phyloP scores from a whole-genome alignment of 495 filamentous ascomycete species.

The Hapsidospora chrysogenum region DNA sequence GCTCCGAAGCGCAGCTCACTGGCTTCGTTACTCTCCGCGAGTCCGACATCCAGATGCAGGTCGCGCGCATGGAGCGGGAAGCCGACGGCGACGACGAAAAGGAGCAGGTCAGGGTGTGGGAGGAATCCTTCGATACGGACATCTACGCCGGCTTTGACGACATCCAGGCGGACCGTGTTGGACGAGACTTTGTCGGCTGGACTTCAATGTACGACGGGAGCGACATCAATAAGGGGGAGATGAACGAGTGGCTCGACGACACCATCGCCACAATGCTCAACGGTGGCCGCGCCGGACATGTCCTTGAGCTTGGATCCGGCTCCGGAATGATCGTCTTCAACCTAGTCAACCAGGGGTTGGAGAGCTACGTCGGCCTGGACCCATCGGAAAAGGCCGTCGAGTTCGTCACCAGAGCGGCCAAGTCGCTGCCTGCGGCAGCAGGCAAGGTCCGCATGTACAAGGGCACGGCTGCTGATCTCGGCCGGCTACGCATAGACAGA shows the following conservation, averaged over 20 bases:
- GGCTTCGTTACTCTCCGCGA: too few species aligned
- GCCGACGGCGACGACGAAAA: too few species aligned
- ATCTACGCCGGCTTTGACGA: too few species aligned
- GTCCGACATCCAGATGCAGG: too few species aligned
- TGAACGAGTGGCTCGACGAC: constrained; percentile 7
- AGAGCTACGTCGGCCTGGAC: constrained; percentile 8
- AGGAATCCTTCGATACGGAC: too few species aligned
- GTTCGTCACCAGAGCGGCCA: constrained; percentile 2
- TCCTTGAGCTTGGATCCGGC: constrained; percentile 9
- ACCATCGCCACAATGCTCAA: constrained; percentile 5
- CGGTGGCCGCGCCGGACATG: constrained; percentile 4
- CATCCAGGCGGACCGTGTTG: too few species aligned
- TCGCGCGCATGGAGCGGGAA: too few species aligned
- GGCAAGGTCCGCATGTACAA: constrained; percentile 1
- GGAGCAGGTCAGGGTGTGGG: too few species aligned
- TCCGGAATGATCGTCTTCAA: constrained; percentile 11
- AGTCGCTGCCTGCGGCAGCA: neutral
- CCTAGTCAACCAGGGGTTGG: constrained; percentile 2
- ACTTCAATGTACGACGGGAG: constrained; percentile 6
- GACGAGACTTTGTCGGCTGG: constrained; percentile 5
- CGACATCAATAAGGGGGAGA: constrained; percentile 5
- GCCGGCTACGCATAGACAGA: neutral
- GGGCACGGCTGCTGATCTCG: constrained; percentile 2
- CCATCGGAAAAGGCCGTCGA: constrained; percentile 2
- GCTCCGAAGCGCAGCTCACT: too few species aligned